Conservation (phyloP, 1,284 basidiomycete genomes). For the Tetrapyrgos nigripes region DNA sequence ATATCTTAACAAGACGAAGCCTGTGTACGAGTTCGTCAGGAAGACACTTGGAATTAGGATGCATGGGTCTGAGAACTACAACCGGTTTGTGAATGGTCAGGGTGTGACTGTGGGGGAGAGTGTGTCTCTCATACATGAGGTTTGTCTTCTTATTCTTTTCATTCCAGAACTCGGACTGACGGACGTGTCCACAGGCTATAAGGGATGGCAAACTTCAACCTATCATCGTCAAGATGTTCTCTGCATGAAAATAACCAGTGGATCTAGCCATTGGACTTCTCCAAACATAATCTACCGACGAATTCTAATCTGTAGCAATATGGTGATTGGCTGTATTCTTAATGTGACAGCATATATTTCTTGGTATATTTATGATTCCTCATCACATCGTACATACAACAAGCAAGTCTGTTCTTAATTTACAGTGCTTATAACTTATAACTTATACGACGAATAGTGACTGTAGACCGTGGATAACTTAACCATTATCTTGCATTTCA, state of each 20-base stretch:
- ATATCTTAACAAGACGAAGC: conserved; percentile 67
- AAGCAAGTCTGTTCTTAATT: too few relatives aligned
- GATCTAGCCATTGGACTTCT: background rate
- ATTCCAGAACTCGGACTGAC: background rate
- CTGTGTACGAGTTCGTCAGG: conserved; percentile 77
- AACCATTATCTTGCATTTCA: too few relatives aligned
- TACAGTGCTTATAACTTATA: too few relatives aligned
- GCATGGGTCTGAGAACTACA: conserved; percentile 75
- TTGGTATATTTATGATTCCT: too few relatives aligned
- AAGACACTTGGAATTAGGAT: conserved; percentile 67
- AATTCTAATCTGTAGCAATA: background rate
- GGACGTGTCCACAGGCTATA: conserved; percentile 48
- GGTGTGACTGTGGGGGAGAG: conserved; percentile 70
- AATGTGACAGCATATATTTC: background rate
- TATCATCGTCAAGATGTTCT: conserved; percentile 48
- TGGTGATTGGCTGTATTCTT: background rate
- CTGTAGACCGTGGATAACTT: too few relatives aligned
- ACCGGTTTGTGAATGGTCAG: conserved; percentile 59
- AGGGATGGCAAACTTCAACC: conserved; percentile 76
- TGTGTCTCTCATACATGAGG: conserved; percentile 73
- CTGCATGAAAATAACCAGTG: background rate
- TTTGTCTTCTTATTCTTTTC: conserved; percentile 24
- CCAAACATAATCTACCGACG: background rate
- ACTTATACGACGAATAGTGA: too few relatives aligned
- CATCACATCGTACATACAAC: background rate